Evolutionary conservation across 2,329 filamentous ascomycete genomes (phyloP).

Genomic region (Periconia sp.): DNA sequence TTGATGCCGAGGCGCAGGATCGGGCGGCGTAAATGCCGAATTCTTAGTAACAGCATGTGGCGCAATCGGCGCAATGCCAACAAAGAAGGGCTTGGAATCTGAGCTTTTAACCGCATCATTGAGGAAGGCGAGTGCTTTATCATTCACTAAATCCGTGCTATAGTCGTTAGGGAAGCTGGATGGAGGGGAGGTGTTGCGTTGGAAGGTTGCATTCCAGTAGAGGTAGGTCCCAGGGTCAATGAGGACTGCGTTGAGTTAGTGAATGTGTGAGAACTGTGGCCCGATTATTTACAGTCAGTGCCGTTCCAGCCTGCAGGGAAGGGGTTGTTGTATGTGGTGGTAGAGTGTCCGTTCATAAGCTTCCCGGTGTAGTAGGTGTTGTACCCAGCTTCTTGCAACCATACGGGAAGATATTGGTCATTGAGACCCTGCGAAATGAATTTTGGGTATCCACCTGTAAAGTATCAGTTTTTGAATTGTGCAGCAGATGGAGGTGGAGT

Average conservation of each 20-base stretch:
- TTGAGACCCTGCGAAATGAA: constrained; percentile 66
- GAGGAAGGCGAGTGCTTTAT: constrained; percentile 62
- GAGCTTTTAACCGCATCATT: constrained; percentile 57
- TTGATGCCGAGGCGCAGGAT: constrained; percentile 61
- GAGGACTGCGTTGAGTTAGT: constrained; percentile 46
- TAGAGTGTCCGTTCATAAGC: constrained; percentile 62
- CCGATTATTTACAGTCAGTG: not conserved
- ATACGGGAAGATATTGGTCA: constrained; percentile 67
- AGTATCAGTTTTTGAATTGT: not conserved
- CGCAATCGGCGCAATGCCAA: constrained; percentile 65
- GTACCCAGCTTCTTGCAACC: constrained; percentile 68
- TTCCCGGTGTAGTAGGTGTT: constrained; percentile 72
- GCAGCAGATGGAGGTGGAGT: not conserved
- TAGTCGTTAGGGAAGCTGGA: constrained; percentile 58
- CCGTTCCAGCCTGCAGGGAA: constrained; percentile 60
- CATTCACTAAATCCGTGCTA: constrained; percentile 59
- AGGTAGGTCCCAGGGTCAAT: constrained; percentile 68
- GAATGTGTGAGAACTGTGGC: too few relatives aligned
- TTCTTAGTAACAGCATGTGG: constrained; percentile 62
- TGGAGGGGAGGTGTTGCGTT: constrained; percentile 59
- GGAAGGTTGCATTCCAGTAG: constrained; percentile 66
- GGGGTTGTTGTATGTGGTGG: constrained; percentile 54
- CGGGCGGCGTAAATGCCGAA: constrained; percentile 50
- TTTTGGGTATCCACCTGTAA: constrained; percentile 60
- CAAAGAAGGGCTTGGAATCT: constrained; percentile 63